Base-by-base conservation (phyloP, 306 rosid genomes). In the Lablab purpureus region DNA sequence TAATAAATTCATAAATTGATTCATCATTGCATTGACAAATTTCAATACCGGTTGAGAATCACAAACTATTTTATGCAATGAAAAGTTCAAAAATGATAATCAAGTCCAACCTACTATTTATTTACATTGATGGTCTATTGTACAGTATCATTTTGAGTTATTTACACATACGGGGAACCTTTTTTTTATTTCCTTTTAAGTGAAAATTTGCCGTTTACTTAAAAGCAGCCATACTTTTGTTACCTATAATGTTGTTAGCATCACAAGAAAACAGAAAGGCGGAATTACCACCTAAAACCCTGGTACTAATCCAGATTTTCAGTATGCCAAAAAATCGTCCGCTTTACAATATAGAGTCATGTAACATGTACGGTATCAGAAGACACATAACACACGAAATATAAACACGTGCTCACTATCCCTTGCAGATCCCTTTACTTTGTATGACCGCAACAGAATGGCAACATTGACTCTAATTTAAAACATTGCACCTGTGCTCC, bases 1-100 rank as follows among this genome's bases (percentile, higher is more conserved):
- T 50, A 27, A 77, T 30, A 55, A 52, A 82, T 51, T 80, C 52
- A 67, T 28, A 49, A 65, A 43, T 73, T 47, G 64, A 40, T 40
- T 7, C 23, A 77, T 17, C 22, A 23, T 52, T 19, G 64, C 73
- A 49, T 32, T 63, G 12, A 64, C 40, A 63, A 23, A 30, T 47
- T 76, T 32, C 73, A 23, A 67, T 37, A 77, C 4, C 2, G 45
- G 67, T 23, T 50, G 74, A 65, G 52, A 76, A 22, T 50, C 11
- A 8, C 37, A 55, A 28, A 37, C 46, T 19, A 34, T 47, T 49
- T 43, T 37, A 23, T 66, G 74, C 65, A 52, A 37, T 40, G 55
- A 25, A 36, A 51, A 54, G 21, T 49, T 15, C 10, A 63, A 47
- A n/a, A 63, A 30, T 32, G 37, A 47, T 13, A 64, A 34, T 49